phyloP scores from a whole-genome alignment of 2,329 filamentous ascomycete species.

The Cladosporium sp. region DNA sequence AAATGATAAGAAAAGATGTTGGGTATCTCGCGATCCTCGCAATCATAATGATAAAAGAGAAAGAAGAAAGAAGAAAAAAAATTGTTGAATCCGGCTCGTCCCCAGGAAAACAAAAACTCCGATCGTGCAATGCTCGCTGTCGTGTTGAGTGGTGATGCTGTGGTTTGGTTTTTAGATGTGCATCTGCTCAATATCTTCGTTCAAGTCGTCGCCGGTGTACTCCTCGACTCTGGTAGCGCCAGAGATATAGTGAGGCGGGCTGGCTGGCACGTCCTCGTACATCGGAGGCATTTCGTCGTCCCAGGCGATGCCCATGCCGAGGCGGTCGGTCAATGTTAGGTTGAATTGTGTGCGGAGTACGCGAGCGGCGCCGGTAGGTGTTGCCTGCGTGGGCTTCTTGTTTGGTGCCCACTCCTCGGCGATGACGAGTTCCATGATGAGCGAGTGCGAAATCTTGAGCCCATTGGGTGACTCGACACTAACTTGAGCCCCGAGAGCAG shows the following conservation, averaged over 20 bases:
- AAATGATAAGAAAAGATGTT: not conserved
- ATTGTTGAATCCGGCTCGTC: not conserved
- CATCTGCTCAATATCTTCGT: slow-evolving; percentile 42
- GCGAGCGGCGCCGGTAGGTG: slow-evolving; percentile 84
- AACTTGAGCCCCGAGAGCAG: slow-evolving; percentile 67
- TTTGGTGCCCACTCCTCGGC: slow-evolving; percentile 78
- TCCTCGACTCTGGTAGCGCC: slow-evolving; percentile 41
- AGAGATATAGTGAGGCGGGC: slow-evolving; percentile 63
- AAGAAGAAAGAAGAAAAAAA: not conserved
- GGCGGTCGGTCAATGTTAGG: slow-evolving; percentile 76
- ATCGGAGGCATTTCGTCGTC: slow-evolving; percentile 93
- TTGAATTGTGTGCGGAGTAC: slow-evolving; percentile 92
- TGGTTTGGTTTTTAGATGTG: not conserved
- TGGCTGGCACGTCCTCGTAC: slow-evolving; percentile 89
- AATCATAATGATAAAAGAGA: not conserved
- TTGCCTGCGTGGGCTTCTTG: slow-evolving; percentile 71
- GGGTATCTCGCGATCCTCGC: slow-evolving; percentile 18
- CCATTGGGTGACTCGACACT: slow-evolving; percentile 74
- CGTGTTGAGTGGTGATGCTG: not conserved
- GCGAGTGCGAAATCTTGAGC: slow-evolving; percentile 76
- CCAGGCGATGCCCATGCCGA: slow-evolving; percentile 90
- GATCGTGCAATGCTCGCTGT: not conserved
- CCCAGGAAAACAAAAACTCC: not conserved
- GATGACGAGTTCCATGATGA: slow-evolving; percentile 91
- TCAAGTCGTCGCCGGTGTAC: slow-evolving; percentile 48